Percentiles rank a stretch among this genome's conserved stretches.
Conservation (phyloP, 1,139 yeast species). For the Geotrichum aggregatum region DNA sequence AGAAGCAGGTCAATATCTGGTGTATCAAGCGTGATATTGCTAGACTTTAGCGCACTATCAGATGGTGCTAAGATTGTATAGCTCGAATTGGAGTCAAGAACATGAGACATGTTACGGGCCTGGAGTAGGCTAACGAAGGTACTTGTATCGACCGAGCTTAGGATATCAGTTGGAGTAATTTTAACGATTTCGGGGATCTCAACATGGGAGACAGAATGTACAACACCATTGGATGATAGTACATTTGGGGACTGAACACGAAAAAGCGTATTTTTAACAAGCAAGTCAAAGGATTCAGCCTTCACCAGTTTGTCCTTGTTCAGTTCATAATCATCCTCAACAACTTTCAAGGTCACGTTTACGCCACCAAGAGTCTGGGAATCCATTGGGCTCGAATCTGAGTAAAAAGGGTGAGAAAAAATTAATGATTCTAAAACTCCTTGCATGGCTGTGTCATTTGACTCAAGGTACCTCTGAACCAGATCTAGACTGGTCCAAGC, state of each 20-base stretch:
- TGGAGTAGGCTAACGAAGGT: constrained; percentile 50
- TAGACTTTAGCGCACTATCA: constrained; percentile 50
- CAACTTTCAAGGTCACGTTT: constrained; percentile 36
- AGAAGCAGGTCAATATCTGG: constrained; percentile 53
- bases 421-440: constrained; percentile 56
- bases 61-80: constrained; percentile 77
- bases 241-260: constrained; percentile 54
- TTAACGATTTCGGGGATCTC: constrained; percentile 55
- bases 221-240: constrained; percentile 77
- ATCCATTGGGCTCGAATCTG: constrained; percentile 48
- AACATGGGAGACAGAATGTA: constrained; percentile 62
- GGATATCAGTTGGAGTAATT: constrained; percentile 55
- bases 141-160: constrained; percentile 46
- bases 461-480: constrained; percentile 54
- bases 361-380: constrained; percentile 39
- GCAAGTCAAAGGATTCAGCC: constrained; percentile 24
- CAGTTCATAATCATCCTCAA: neutral
- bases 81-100: constrained; percentile 35
- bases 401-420: constrained; percentile 61
- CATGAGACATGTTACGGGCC: constrained; percentile 37
- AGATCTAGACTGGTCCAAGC: constrained; percentile 72
- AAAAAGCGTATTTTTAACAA: constrained; percentile 30
- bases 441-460: constrained; percentile 50
- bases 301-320: neutral
- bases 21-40: constrained; percentile 49